These are phyloP conservation scores for Graphium sp. DNA, from an alignment of 2,329 filamentous ascomycete genomes.

Conservation along the genomic window DNA sequence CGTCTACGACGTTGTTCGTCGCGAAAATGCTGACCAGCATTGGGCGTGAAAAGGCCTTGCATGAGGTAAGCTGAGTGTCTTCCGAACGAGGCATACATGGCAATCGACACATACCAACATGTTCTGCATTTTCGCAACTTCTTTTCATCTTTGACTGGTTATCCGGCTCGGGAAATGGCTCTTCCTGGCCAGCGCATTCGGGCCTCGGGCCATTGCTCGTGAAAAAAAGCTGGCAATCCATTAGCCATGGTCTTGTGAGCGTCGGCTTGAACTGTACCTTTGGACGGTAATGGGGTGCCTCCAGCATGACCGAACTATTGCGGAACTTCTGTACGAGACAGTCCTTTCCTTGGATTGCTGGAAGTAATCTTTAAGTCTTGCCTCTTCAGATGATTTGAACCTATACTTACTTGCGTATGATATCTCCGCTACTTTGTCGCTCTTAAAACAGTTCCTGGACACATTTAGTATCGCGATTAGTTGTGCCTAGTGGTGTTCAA, in stretches of 20 bases:
- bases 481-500: neutral
- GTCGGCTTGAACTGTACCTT: conserved; percentile 36
- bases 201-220: conserved; percentile 28
- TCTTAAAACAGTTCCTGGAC: conserved; percentile 70
- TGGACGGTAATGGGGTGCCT: conserved; percentile 64
- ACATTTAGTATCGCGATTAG: conserved; percentile 4
- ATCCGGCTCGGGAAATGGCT: conserved; percentile 61
- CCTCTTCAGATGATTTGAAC: accelerated
- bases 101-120: conserved; percentile 50
- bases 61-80: too few relatives aligned
- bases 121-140: conserved; percentile 73
- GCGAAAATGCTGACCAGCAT: conserved; percentile 54
- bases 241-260: conserved; percentile 3
- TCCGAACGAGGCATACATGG: too few relatives aligned
- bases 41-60: conserved; percentile 65
- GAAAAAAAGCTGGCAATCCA: conserved; percentile 26
- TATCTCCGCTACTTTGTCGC: conserved; percentile 72
- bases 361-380: conserved; percentile 6
- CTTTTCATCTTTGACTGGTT: conserved; percentile 79
- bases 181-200: conserved; percentile 50
- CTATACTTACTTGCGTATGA: conserved; percentile 74
- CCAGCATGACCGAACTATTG: conserved; percentile 91
- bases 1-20: conserved; percentile 61
- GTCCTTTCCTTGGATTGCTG: conserved; percentile 82
- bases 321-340: conserved; percentile 89